Percentiles rank a stretch among this genome's conserved stretches.
These are phyloP conservation scores for Tolypocladium capitatum DNA, from an alignment of 2,329 filamentous ascomycete species.

Conservation along the genomic window DNA sequence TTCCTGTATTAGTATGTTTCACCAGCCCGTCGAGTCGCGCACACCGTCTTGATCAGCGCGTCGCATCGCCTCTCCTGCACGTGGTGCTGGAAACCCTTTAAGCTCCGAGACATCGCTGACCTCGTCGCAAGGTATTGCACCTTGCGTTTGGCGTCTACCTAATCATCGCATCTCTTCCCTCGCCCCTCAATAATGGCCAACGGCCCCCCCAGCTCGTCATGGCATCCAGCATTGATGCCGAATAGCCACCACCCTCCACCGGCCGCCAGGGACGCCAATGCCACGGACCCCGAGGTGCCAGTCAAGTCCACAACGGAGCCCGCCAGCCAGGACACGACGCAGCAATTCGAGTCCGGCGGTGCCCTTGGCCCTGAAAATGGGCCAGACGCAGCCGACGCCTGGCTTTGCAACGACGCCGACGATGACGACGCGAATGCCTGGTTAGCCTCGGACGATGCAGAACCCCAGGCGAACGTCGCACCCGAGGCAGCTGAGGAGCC, in stretches of 20 bases:
- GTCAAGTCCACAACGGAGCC: constrained; percentile 4
- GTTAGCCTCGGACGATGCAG: constrained; percentile 9
- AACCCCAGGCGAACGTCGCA: neutral
- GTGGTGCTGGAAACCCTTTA: neutral
- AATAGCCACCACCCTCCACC: constrained; percentile 6
- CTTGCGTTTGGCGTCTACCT: constrained; percentile 4
- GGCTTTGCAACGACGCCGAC: constrained; percentile 7
- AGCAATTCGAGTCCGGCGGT: constrained; percentile 6
- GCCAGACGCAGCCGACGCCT: constrained; percentile 6
- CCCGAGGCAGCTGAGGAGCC: neutral
- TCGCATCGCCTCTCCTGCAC: constrained; percentile 1
- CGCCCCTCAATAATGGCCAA: constrained; percentile 20
- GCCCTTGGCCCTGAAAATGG: constrained; percentile 2
- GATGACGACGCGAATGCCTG: constrained; percentile 10
- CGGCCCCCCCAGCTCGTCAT: constrained; percentile 21
- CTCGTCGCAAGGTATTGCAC: neutral
- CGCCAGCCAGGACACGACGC: constrained; percentile 1
- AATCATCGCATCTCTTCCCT: constrained; percentile 1
- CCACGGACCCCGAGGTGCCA: neutral
- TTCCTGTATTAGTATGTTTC: constrained; percentile 7
- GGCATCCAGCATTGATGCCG: constrained; percentile 29
- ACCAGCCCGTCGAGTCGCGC: neutral
- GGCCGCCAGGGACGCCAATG: neutral
- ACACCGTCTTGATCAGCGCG: neutral
- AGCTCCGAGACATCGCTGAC: constrained; percentile 1